A percentile compares a stretch with the other conserved stretches of the same genome.
These are phyloP conservation scores for Tolypocladium album DNA, from an alignment of 2,329 filamentous ascomycete genomes.

Conservation along the genomic window DNA sequence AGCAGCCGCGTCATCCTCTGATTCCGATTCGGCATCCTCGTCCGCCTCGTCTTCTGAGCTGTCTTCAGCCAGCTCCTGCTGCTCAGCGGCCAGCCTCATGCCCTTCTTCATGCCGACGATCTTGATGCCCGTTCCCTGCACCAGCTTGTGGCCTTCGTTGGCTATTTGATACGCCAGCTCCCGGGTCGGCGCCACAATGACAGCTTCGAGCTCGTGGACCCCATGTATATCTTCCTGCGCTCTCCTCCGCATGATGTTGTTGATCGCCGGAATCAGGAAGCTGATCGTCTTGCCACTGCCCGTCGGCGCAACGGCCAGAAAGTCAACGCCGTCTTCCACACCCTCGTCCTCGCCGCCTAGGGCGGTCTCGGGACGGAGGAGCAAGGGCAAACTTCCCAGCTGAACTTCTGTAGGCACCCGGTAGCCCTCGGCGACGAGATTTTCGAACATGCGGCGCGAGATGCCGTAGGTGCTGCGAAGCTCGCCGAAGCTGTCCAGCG, in stretches of 20 bases:
- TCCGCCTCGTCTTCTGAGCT: slow-evolving; percentile 26
- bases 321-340: slow-evolving; percentile 45
- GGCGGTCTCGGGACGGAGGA: slow-evolving; percentile 49
- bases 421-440: slow-evolving; percentile 77
- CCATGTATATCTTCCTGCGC: slow-evolving; percentile 28
- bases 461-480: slow-evolving; percentile 63
- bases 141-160: slow-evolving; percentile 77
- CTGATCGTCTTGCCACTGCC: slow-evolving; percentile 94
- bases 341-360: slow-evolving; percentile 25
- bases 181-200: slow-evolving; percentile 70
- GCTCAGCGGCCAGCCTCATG: slow-evolving; percentile 53
- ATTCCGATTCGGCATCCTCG: slow-evolving; percentile 21
- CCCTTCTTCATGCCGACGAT: slow-evolving; percentile 78
- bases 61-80: slow-evolving; percentile 24
- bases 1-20: slow-evolving; percentile 22
- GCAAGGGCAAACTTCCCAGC: slow-evolving; percentile 69
- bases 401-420: slow-evolving; percentile 88
- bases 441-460: slow-evolving; percentile 61
- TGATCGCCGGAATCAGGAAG: slow-evolving; percentile 80
- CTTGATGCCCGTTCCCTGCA: slow-evolving; percentile 63
- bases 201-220: slow-evolving; percentile 45
- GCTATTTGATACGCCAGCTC: slow-evolving; percentile 72
- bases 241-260: slow-evolving; percentile 54
- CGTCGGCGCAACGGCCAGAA: slow-evolving; percentile 84
- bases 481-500: slow-evolving; percentile 66